Evolutionary conservation across 2,329 filamentous ascomycete species (phyloP), one percentile per base, ranked within the genome.

Genomic region (Claviceps spartinae): DNA sequence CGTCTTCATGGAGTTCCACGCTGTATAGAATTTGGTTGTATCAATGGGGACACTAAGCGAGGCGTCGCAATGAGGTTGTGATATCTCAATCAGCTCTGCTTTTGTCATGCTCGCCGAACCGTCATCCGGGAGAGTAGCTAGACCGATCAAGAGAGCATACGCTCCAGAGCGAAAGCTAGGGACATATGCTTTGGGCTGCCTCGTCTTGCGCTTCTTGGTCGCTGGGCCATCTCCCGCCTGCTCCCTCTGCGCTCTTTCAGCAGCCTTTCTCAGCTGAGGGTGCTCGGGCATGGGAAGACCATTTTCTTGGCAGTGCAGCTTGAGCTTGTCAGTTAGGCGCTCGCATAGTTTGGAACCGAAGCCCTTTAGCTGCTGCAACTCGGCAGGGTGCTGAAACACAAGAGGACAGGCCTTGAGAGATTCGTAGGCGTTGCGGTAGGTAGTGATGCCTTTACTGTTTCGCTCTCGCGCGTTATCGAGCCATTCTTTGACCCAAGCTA

Each of bases 1-100:
- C 0, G 83, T 88, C 62, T 86, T 87, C 76, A 91, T 89, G 1
- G 86, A 88, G 60, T 79, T 85, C 86, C 86, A 93, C 0, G 87
- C 87, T 0, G 86, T 91, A 59, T 87, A 86, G 59, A 79, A 86
- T 52, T 82, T 85, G 11, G 75, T 82, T 0, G 84, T 72, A 51
- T 87, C 83, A 42, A 70, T 73, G 0, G 85, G 82, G 0, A 77
- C 79, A 0, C 77, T 83, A 59, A 88, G 89, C 0, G 85, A 89
- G 2, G 82, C 69, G 61, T 90, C 85, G 59, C 83, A 88, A 63
- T 86, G 73, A 6, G 78, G 78, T 60, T 91, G 84, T 1, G 86
- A 85, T 13, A 75, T 69, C 54, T 82, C 79, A 46, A 89, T 83
- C 2, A 89, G 67, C 52, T 86, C 76, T 6, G 73, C 62, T 63